Conservation (phyloP, 192 early-diverging fungal species). For the Lobosporangium transversale region DNA sequence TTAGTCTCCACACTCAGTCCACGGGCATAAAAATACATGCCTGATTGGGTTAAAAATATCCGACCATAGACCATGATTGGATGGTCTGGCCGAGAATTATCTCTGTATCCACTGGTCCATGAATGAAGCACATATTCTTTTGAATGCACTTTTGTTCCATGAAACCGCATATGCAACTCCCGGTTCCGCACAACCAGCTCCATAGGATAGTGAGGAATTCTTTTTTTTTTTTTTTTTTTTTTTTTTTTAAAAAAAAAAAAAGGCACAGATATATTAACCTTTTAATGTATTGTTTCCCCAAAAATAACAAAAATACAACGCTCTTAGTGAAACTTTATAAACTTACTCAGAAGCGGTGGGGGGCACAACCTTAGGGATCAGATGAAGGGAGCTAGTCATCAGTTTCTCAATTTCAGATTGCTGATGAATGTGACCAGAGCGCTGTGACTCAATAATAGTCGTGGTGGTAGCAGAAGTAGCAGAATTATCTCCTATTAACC, state of each 20-base stretch:
- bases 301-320: no score
- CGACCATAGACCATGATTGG: constrained; percentile 48
- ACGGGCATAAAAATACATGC: constrained; percentile 52
- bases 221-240: no score
- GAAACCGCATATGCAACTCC: constrained; percentile 43
- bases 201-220: constrained; percentile 47
- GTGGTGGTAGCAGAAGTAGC: constrained; percentile 1
- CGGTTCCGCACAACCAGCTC: constrained; percentile 46
- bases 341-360: constrained; percentile 31
- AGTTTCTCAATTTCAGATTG: constrained; percentile 41
- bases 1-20: constrained; percentile 43
- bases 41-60: constrained; percentile 44
- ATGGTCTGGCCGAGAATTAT: constrained; percentile 34
- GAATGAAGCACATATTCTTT: constrained; percentile 50
- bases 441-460: no score
- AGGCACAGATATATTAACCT: no score
- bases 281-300: no score
- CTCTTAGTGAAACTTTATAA: neutral
- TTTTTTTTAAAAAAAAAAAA: no score
- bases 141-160: constrained; percentile 49
- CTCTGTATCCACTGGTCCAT: constrained; percentile 49
- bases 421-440: constrained; percentile 26
- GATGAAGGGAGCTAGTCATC: constrained; percentile 47
- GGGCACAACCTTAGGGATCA: constrained; percentile 32
- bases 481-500: neutral